These are phyloP conservation scores for Inga oerstediana DNA, from an alignment of 306 rosid species.

Conservation along the genomic window DNA sequence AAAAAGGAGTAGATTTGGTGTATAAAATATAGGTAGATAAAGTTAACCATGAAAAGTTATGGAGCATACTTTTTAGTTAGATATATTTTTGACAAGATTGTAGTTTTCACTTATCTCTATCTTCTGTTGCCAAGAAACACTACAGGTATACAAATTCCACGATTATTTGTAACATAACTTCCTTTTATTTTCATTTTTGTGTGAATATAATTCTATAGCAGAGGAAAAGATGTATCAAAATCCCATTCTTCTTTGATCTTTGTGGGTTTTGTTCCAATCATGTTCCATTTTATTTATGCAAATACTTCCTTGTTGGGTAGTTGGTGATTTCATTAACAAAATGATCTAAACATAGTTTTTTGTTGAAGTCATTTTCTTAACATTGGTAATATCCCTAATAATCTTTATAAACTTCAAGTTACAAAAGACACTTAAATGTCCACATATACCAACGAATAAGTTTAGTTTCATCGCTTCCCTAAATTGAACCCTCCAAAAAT, in stretches of 20 bases:
- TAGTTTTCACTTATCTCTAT: background rate
- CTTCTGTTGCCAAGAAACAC: slow-evolving; percentile 9
- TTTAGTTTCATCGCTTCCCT: background rate
- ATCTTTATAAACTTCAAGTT: background rate
- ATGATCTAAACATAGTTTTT: background rate
- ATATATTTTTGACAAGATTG: background rate
- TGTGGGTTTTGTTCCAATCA: background rate
- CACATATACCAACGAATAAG: too few relatives aligned
- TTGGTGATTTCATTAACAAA: background rate
- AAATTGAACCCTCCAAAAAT: background rate
- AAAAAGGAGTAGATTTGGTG: background rate
- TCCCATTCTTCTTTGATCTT: background rate
- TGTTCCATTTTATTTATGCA: background rate
- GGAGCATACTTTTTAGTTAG: background rate
- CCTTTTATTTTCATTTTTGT: slow-evolving; percentile 56
- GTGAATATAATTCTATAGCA: slow-evolving; percentile 41
- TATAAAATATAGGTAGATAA: background rate
- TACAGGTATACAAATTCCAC: slow-evolving; percentile 41
- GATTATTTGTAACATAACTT: slow-evolving; percentile 38
- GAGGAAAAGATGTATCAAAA: background rate
- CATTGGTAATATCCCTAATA: background rate
- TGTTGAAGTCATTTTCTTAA: background rate
- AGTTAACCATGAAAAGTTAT: background rate
- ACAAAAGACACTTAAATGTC: too few relatives aligned
- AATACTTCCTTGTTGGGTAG: background rate